Evolutionary conservation across 1,284 basidiomycete species (phyloP), one percentile per base, ranked within the genome.

Genomic region (Ceratorhiza oryzae-sativae): DNA sequence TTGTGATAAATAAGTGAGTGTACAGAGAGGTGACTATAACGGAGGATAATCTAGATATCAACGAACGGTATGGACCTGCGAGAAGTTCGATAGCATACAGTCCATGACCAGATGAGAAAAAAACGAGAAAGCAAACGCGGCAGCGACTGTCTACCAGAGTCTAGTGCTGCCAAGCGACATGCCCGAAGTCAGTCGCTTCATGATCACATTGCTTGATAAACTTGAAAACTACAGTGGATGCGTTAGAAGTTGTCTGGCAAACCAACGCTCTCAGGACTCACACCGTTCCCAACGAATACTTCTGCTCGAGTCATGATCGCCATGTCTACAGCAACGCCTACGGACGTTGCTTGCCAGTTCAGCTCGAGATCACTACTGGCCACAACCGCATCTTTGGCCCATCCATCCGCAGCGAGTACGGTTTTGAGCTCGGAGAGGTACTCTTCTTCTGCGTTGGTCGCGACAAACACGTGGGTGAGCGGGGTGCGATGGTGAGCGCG

Each of bases 241-340:
- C 13, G 49, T 56, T 30, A 45, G 60, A 41, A 49, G n/a, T 56
- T 20, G 25, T 8, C 13, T 3, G n/a, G 13, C 15, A 30, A 13
- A n/a, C n/a, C n/a, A 48, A n/a, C 13, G 68, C 36, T 67, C 53
- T 42, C 13, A 23, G 12, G 3, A 83, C 85, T 74, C 73, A 85
- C 85, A 75, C 86, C 86, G 73, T 87, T 87, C 1, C 86, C 86
- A 60, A 87, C 78, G 73, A 88, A 86, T 62, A 85, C 79, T 73
- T 84, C 80, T 0, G 86, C 85, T 53, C 83, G 77, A 72, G 82
- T 79, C 20, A 82, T 84, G 23, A 87, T 81, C 74, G 84, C 79
- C 85, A 86, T 86, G 74, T 88, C 86, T 76, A 85, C 77, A 0
- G 83, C 82, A 76, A 86, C 85, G 15, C 81, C 79, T 1, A 87